Evolutionary conservation across 208 protist species (phyloP).

Genomic region (Herpetomonas samuelpessoai): DNA sequence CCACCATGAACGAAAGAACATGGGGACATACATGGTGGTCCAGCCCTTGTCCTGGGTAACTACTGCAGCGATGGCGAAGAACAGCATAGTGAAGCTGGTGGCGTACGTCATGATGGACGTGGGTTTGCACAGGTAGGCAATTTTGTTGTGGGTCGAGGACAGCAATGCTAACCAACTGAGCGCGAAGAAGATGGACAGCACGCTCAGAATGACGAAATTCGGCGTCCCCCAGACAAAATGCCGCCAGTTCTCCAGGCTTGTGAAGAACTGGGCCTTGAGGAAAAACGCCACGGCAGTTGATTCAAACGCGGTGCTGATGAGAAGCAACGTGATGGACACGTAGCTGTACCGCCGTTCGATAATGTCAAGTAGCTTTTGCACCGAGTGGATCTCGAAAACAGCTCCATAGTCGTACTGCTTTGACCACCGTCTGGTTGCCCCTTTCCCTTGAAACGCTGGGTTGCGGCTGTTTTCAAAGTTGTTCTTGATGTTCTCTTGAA

Average conservation of each 20-base stretch:
- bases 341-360: constrained; percentile 41
- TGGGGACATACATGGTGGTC: constrained; percentile 28
- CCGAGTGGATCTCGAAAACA: constrained; percentile 22
- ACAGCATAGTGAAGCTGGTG: constrained; percentile 27
- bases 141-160: constrained; percentile 24
- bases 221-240: constrained; percentile 27
- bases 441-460: not conserved
- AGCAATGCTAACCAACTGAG: constrained; percentile 24
- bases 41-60: constrained; percentile 15
- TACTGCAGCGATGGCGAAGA: constrained; percentile 19
- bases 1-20: constrained; percentile 40
- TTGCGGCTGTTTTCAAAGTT: constrained; percentile 28
- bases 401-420: constrained; percentile 22
- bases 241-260: constrained; percentile 12
- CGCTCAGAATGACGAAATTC: constrained; percentile 23
- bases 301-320: constrained; percentile 23
- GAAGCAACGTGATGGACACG: constrained; percentile 29
- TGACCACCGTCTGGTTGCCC: constrained; percentile 10
- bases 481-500: constrained; percentile 23
- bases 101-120: constrained; percentile 34
- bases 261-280: constrained; percentile 15
- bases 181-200: constrained; percentile 29
- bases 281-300: constrained; percentile 29
- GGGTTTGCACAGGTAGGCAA: constrained; percentile 19
- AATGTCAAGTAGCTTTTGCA: constrained; percentile 47